A percentile compares a stretch with the other conserved stretches of the same genome.
Evolutionary conservation across 2,329 filamentous ascomycete genomes (phyloP).

Genomic region (Alternaria brassicae): DNA sequence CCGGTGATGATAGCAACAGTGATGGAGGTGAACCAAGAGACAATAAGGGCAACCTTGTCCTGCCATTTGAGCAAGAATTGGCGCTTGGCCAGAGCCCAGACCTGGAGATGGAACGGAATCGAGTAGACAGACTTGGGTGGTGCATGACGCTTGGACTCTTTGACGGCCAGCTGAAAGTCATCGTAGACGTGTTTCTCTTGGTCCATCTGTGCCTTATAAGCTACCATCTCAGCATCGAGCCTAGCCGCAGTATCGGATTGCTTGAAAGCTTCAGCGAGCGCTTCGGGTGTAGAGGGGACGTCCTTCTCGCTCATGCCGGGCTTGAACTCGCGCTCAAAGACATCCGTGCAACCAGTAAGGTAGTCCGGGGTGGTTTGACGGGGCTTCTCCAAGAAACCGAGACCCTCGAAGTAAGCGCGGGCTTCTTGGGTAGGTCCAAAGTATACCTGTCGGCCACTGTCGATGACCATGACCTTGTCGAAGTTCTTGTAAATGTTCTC

Average conservation of each 20-base stretch:
- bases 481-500: constrained; percentile 82
- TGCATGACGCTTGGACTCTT: constrained; percentile 79
- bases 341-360: constrained; percentile 80
- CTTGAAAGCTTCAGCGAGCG: constrained; percentile 73
- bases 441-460: constrained; percentile 76
- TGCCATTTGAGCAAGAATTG: constrained; percentile 88
- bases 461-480: constrained; percentile 84
- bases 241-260: constrained; percentile 65
- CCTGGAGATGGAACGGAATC: constrained; percentile 81
- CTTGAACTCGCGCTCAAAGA: constrained; percentile 81
- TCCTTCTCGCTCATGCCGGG: constrained; percentile 69
- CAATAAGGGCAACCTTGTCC: constrained; percentile 76
- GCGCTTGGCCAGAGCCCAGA: constrained; percentile 82
- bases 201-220: constrained; percentile 70
- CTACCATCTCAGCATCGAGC: constrained; percentile 70
- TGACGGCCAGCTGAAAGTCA: constrained; percentile 78
- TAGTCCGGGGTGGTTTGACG: constrained; percentile 84
- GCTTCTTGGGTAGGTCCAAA: constrained; percentile 74
- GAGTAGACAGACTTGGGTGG: constrained; percentile 78
- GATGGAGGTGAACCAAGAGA: constrained; percentile 75
- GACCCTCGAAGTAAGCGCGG: constrained; percentile 74
- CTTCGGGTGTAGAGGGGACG: constrained; percentile 71
- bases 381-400: constrained; percentile 77
- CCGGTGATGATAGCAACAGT: constrained; percentile 80
- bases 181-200: constrained; percentile 72